A percentile compares a stretch with the other conserved stretches of the same genome.
phyloP scores from a whole-genome alignment of 2,329 filamentous ascomycete genomes.

The Fusarium sp. region DNA sequence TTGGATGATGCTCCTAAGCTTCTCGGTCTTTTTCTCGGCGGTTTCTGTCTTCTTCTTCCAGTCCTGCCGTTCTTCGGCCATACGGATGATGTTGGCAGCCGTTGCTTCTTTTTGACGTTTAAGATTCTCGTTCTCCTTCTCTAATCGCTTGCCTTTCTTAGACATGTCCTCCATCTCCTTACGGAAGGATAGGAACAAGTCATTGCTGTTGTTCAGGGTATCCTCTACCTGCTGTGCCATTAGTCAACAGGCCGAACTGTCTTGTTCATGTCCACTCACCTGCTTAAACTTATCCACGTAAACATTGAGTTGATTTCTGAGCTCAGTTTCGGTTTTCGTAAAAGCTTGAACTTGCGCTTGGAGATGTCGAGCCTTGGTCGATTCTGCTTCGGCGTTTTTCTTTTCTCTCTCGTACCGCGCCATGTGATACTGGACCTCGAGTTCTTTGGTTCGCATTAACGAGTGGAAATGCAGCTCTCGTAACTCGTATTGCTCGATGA shows the following conservation, averaged over 20 bases:
- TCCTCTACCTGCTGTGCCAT: conserved; percentile 83
- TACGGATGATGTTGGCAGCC: conserved; percentile 93
- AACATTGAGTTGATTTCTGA: conserved; percentile 94
- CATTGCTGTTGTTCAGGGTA: conserved; percentile 97
- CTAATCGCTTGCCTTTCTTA: conserved; percentile 95
- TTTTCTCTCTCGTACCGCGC: conserved; percentile 90
- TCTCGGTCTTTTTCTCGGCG: conserved; percentile 81
- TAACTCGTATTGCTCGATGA: conserved; percentile 96
- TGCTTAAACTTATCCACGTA: conserved; percentile 99
- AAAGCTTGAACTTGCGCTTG: conserved; percentile 95
- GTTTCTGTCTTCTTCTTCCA: conserved; percentile 74
- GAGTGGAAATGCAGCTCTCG: conserved; percentile 95
- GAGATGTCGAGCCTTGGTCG: conserved; percentile 82
- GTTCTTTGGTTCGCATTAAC: conserved; percentile 91
- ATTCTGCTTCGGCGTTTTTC: conserved; percentile 86
- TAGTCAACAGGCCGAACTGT: conserved; percentile 44
- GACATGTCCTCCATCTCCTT: conserved; percentile 99
- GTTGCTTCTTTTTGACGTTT: conserved; percentile 94
- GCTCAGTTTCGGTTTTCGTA: conserved; percentile 93
- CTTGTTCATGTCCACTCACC: conserved; percentile 66
- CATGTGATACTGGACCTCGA: conserved; percentile 93
- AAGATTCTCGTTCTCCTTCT: conserved; percentile 93
- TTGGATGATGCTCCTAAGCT: conserved; percentile 93
- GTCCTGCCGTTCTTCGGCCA: conserved; percentile 94
- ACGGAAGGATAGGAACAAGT: conserved; percentile 94